Base-by-base conservation (phyloP, 2,329 filamentous ascomycete genomes). In the Cladophialophora bantiana region DNA sequence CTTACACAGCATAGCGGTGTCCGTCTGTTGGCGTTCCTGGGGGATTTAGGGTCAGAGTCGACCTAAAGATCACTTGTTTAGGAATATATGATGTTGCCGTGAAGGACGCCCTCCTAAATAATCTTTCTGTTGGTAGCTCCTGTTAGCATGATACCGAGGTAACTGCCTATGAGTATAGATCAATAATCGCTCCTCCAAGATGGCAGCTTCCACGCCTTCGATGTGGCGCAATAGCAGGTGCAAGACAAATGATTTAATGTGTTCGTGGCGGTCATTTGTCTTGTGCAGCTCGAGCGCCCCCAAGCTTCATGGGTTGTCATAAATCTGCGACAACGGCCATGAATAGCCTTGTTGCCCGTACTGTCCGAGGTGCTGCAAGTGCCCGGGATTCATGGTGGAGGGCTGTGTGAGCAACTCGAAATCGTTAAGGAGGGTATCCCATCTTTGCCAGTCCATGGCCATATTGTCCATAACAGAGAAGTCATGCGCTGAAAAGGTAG, bases 391-490 rank as follows among this genome's bases (percentile, higher is more conserved):
- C 34, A 61, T 45, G 57, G 57, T 34, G 20, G 35, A 7, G 18
- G 59, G 34, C 48, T 61, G 59, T 9, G 35, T 36, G 26, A 38
- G 59, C 0, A 35, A 36, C n/a, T 69, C 67, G 35, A 61, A 68
- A 10, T 68, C 66, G 26, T 68, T 59, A 35, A 66, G 53, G 53
- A 70, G 48, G 35, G 52, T 63, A 53, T 70, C 68, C 70, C 70
- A 72, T 50, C 68, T 61, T 26, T 48, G 57, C 70, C 70, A 72
- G 54, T 72, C 67, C 66, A 72, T 72, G 4, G 42, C 52, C 26
- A 54, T 53, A 31, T 54, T 58, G 26, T 60, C 53, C 56, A 60
- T 65, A 26, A 50, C 38, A 32, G 59, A 61, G 34, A 56, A 59
- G 56, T 65, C 53, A 13, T 61, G n/a, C 6, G 59, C 32, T 15